Percentiles rank a stretch among this genome's conserved stretches.
These are phyloP conservation scores for Penicillium macrosclerotiorum DNA, from an alignment of 495 filamentous ascomycete genomes.

Conservation along the genomic window DNA sequence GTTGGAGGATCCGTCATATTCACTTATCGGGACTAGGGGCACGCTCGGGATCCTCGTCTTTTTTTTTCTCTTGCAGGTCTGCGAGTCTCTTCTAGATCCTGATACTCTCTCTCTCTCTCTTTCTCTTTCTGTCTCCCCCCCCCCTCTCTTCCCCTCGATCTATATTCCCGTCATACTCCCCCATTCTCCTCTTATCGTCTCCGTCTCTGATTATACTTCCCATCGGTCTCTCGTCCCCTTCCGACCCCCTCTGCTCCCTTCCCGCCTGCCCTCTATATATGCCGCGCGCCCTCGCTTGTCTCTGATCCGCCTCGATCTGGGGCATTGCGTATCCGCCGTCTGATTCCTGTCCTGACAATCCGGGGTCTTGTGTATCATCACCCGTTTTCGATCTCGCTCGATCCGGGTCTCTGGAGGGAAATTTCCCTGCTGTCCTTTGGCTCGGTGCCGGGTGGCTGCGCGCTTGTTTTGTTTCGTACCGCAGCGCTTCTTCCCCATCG, in stretches of 20 bases:
- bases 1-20: slow-evolving; percentile 52
- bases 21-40: slow-evolving; percentile 50
- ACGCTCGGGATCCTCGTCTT: slow-evolving; percentile 40
- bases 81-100: too few species aligned
- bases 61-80: slow-evolving; percentile 24
- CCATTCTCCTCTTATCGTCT: neutral
- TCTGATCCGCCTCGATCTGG: too few species aligned
- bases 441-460: slow-evolving; percentile 18
- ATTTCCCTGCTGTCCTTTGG: too few species aligned
- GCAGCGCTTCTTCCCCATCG: slow-evolving; percentile 6
- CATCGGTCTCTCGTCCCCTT: slow-evolving; percentile 1
- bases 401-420: too few species aligned
- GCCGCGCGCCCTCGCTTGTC: too few species aligned
- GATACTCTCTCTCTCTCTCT: too few species aligned
- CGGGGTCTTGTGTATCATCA: too few species aligned
- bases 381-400: slow-evolving; percentile 10
- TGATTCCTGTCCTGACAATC: too few species aligned
- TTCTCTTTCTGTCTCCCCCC: slow-evolving; percentile 20
- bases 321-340: too few species aligned
- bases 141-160: slow-evolving; percentile 17
- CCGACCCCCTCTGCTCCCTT: slow-evolving; percentile 14
- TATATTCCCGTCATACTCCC: slow-evolving; percentile 5
- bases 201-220: neutral
- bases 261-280: slow-evolving; percentile 14
- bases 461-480: slow-evolving; percentile 21